phyloP scores from a whole-genome alignment of 1,284 basidiomycete genomes.

The Ceratobasidium sp. region DNA sequence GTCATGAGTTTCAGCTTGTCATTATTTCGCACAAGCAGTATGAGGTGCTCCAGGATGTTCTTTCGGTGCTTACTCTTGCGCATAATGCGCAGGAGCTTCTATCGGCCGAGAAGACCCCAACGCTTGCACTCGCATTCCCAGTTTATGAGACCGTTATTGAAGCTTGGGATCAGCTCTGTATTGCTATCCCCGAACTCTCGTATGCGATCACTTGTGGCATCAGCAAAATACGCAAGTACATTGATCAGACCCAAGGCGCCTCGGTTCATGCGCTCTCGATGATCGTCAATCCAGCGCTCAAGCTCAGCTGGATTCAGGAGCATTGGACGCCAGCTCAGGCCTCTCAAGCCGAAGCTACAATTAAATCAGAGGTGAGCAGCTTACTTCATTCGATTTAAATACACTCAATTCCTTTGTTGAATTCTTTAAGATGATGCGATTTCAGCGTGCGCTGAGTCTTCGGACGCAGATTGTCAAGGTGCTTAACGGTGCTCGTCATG shows the following conservation, averaged over 20 bases:
- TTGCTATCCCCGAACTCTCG: slow-evolving; percentile 1
- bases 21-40: background rate
- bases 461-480: background rate
- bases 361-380: background rate
- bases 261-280: slow-evolving; percentile 2
- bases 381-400: background rate
- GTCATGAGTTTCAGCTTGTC: background rate
- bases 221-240: background rate
- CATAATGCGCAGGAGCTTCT: slow-evolving; percentile 33
- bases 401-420: too few relatives aligned
- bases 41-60: slow-evolving; percentile 24
- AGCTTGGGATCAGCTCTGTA: background rate
- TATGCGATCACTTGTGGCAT: background rate
- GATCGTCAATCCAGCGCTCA: slow-evolving; percentile 1
- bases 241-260: background rate
- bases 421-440: too few relatives aligned
- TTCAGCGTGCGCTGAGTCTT: background rate
- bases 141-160: slow-evolving; percentile 26
- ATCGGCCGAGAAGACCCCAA: slow-evolving; percentile 35
- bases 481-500: background rate
- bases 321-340: slow-evolving; percentile 3
- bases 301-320: background rate
- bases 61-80: background rate
- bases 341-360: background rate
- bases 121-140: slow-evolving; percentile 21